Base-by-base conservation (phyloP, 2,329 filamentous ascomycete genomes). In the Fusarium nisikadoi region DNA sequence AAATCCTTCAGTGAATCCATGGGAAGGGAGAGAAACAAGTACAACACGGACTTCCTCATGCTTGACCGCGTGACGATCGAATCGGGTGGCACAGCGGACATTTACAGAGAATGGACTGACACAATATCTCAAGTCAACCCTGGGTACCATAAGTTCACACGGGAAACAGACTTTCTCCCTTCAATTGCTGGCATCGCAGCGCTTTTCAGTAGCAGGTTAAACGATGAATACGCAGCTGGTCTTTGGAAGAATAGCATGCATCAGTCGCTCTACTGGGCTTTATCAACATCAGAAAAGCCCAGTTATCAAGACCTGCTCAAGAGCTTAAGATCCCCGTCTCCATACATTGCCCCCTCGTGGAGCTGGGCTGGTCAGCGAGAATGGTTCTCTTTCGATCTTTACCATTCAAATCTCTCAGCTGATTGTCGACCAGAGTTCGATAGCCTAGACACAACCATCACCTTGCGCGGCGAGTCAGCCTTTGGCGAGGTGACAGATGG, bases 231-330 rank as follows among this genome's bases (percentile, higher is more conserved):
- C 1, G 42, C 23, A 25, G 42, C 42, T 9, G 42, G 42, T 19
- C 3, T 45, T 1, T 45, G 42, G 42, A 45, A 25, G 0, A 19
- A 25, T 8, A 25, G 3, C 8, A 25, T 45, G 42, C 42, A 45
- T 25, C 42, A 25, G 9, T 45, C 42, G 2, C 42, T 45, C 23
- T 45, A 17, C 7, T 45, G 42, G 42, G 11, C 4, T 8, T 0
- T 6, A 1, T 1, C 0, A 1, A 0, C 3, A 17, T 0, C 0
- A 12, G 14, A 0, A 5, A 42, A 3, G 16, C n/a, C 23, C 23
- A 25, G 16, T 4, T 3, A 19, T 25, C 5, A 25, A 43, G 16
- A 19, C 3, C 23, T 43, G 16, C 41, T 43, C 6, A 2, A 43
- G 42, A 0, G 7, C 5, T 3, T 43, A 3, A 13, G 2, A 9